A percentile compares a stretch with the other conserved stretches of the same genome.
phyloP scores from a whole-genome alignment of 768 basidiomycete genomes.

The Mycena rebaudengoi region DNA sequence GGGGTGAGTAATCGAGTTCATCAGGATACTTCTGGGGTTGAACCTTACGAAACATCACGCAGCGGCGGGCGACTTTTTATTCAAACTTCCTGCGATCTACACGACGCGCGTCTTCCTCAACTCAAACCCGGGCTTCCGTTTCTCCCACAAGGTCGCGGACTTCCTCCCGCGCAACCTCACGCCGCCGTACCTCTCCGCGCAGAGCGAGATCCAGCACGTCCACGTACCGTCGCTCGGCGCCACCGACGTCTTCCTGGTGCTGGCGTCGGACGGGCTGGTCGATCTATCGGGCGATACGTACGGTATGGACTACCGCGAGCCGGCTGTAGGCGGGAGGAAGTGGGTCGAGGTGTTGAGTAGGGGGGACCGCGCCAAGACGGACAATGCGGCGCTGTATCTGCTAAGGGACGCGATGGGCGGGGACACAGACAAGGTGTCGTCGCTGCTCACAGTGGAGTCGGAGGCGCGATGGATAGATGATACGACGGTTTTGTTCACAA shows the following conservation, averaged over 20 bases:
- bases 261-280: constrained; percentile 62
- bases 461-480: constrained; percentile 64
- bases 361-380: constrained; percentile 24
- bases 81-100: constrained; percentile 60
- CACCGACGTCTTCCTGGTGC: constrained; percentile 46
- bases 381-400: constrained; percentile 47
- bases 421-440: constrained; percentile 51
- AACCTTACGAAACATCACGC: background rate
- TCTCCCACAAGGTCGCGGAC: constrained; percentile 46
- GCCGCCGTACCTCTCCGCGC: constrained; percentile 61
- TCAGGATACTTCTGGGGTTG: too few relatives aligned
- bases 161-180: constrained; percentile 55
- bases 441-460: constrained; percentile 59
- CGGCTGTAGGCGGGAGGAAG: constrained; percentile 33
- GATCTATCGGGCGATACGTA: constrained; percentile 51
- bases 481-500: constrained; percentile 58
- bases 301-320: constrained; percentile 35
- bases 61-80: constrained; percentile 65
- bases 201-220: constrained; percentile 54
- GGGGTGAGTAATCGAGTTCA: constrained; percentile 53
- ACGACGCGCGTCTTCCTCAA: constrained; percentile 56
- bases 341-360: constrained; percentile 48
- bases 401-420: constrained; percentile 58
- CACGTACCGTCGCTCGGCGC: constrained; percentile 35
- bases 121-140: constrained; percentile 45